These are phyloP conservation scores for Cotoneaster glaucophyllus DNA, from an alignment of 306 rosid genomes.

Conservation along the genomic window DNA sequence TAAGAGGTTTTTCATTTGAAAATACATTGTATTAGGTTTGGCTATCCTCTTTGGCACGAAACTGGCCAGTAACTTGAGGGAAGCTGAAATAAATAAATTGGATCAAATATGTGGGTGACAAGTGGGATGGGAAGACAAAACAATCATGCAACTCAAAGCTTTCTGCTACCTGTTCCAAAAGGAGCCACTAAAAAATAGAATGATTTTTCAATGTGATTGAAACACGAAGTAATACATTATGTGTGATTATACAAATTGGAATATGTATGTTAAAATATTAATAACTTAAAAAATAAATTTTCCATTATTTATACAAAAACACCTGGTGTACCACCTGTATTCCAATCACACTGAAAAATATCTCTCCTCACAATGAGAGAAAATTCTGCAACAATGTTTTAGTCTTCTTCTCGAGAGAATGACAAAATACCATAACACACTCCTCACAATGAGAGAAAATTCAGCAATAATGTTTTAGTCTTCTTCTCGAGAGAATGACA, in stretches of 20 bases:
- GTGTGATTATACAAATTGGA: fast-evolving
- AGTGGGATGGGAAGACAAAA: not conserved
- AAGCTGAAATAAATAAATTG: not conserved
- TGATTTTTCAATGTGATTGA: fast-evolving
- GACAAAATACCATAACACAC: no score
- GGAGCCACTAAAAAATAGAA: not conserved
- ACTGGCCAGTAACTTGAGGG: not conserved
- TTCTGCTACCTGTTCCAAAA: not conserved
- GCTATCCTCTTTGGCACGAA: not conserved
- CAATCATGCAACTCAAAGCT: conserved; percentile 1
- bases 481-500: not conserved
- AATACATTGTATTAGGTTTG: not conserved
- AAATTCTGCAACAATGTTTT: not conserved
- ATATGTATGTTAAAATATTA: fast-evolving
- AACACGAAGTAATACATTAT: fast-evolving
- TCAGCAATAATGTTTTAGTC: not conserved
- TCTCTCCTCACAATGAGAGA: no score
- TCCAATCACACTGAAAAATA: no score
- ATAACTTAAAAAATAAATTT: no score
- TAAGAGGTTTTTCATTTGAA: no score
- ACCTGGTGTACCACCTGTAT: fast-evolving
- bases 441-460: no score
- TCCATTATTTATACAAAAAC: fast-evolving
- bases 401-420: not conserved
- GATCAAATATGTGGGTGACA: not conserved